Evolutionary conservation across 768 basidiomycete species (phyloP).

Genomic region (Lentinula detonsa): DNA sequence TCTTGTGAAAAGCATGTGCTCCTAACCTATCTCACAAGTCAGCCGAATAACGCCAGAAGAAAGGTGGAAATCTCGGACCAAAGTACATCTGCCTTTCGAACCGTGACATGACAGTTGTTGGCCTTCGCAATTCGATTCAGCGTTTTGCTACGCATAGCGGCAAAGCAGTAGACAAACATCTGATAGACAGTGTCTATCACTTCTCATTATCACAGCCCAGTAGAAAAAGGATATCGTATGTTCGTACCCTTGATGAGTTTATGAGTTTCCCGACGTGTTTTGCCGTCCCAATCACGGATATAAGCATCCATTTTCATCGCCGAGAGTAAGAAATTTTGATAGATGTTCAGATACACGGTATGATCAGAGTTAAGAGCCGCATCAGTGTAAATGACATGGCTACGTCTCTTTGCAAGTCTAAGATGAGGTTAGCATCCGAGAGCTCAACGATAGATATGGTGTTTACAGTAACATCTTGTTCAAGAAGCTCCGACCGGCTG

Average conservation of each 20-base stretch:
- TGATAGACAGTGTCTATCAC: conserved; percentile 56
- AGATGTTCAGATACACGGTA: conserved; percentile 74
- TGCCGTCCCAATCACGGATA: conserved; percentile 53
- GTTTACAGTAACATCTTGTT: conserved; percentile 73
- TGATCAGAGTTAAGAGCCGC: conserved; percentile 54
- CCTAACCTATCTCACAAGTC: conserved; percentile 57
- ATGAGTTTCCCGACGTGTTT: conserved; percentile 29
- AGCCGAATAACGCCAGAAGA: background rate
- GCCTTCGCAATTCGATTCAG: conserved; percentile 30
- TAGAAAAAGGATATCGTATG: background rate
- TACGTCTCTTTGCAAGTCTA: conserved; percentile 67
- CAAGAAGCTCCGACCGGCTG: conserved; percentile 58
- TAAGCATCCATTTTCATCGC: conserved; percentile 89
- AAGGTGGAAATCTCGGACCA: conserved; percentile 45
- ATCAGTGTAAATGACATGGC: conserved; percentile 80
- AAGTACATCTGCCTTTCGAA: conserved; percentile 44
- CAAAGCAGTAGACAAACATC: conserved; percentile 51
- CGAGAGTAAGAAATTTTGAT: conserved; percentile 75
- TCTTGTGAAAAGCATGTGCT: conserved; percentile 66
- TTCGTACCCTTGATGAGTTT: conserved; percentile 49
- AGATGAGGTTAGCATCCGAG: background rate
- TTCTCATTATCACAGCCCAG: background rate
- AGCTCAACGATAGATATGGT: background rate
- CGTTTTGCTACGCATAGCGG: conserved; percentile 42
- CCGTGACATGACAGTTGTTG: conserved; percentile 30